These are phyloP conservation scores for Stropharia rugosoannulata DNA, from an alignment of 768 basidiomycete species.

Conservation along the genomic window DNA sequence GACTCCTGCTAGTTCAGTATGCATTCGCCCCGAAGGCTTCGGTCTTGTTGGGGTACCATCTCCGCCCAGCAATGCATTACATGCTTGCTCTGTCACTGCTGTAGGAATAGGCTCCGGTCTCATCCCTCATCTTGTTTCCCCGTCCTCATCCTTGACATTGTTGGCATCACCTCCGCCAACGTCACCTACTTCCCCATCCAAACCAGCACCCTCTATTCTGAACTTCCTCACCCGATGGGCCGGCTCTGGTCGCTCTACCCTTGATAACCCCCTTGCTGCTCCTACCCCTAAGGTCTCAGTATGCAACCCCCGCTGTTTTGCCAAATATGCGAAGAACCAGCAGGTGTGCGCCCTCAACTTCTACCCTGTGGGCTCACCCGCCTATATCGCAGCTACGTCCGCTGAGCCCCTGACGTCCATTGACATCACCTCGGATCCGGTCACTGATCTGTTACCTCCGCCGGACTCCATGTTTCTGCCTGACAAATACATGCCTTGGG, in stretches of 20 bases:
- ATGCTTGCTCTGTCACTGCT: constrained; percentile 13
- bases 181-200: neutral
- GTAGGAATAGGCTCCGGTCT: constrained; percentile 29
- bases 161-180: neutral
- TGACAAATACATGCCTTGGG: constrained; percentile 25
- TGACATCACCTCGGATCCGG: neutral
- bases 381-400: constrained; percentile 10
- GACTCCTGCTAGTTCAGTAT: too few relatives aligned
- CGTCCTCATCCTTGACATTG: neutral
- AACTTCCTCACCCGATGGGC: constrained; percentile 11
- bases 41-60: too few relatives aligned
- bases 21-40: too few relatives aligned
- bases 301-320: constrained; percentile 15
- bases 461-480: constrained; percentile 10
- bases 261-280: constrained; percentile 5
- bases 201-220: constrained; percentile 9
- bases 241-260: constrained; percentile 17
- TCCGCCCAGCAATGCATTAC: neutral
- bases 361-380: constrained; percentile 12
- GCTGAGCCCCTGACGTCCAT: neutral
- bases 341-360: constrained; percentile 1
- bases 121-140: constrained; percentile 7
- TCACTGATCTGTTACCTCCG: constrained; percentile 2
- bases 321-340: constrained; percentile 19
- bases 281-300: constrained; percentile 13